phyloP scores from a whole-genome alignment of 805 yeast species.

The Clavispora phyllophila region DNA sequence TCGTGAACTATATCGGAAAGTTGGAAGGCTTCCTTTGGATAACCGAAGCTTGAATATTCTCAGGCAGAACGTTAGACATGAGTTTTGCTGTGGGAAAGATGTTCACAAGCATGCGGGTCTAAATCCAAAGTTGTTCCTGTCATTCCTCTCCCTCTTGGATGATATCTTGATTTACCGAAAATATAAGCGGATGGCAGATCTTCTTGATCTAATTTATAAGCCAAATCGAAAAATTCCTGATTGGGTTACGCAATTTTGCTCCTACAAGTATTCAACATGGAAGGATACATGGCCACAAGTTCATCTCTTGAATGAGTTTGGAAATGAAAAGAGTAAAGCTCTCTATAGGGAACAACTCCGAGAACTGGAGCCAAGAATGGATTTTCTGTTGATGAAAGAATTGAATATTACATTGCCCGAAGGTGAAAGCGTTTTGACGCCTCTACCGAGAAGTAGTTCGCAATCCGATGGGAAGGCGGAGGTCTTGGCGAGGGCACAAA shows the following conservation, averaged over 20 bases:
- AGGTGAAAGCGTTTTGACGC: neutral
- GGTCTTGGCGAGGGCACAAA: conserved; percentile 7
- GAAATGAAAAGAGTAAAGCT: conserved; percentile 6
- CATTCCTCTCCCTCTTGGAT: conserved; percentile 15
- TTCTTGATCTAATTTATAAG: conserved; percentile 28
- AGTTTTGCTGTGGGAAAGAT: conserved; percentile 7
- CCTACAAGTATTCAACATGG: conserved; percentile 17
- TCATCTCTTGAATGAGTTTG: conserved; percentile 27
- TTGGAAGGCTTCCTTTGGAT: conserved; percentile 30
- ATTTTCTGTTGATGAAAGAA: conserved; percentile 10
- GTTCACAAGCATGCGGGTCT: conserved; percentile 9
- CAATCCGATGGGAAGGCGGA: neutral
- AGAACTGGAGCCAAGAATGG: conserved; percentile 4
- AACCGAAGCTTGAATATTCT: conserved; percentile 6
- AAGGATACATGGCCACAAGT: conserved; percentile 30
- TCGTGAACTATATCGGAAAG: conserved; percentile 18
- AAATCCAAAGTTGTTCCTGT: conserved; percentile 11
- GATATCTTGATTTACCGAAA: conserved; percentile 26
- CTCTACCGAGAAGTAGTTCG: neutral
- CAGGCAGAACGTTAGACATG: conserved; percentile 10
- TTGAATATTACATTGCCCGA: conserved; percentile 3
- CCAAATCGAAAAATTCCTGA: conserved; percentile 6
- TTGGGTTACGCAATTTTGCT: conserved; percentile 19
- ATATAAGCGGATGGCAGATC: conserved; percentile 16
- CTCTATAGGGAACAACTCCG: conserved; percentile 15